Evolutionary conservation across 169 alveolate species (phyloP).

Genomic region (Eimeria zaria): DNA sequence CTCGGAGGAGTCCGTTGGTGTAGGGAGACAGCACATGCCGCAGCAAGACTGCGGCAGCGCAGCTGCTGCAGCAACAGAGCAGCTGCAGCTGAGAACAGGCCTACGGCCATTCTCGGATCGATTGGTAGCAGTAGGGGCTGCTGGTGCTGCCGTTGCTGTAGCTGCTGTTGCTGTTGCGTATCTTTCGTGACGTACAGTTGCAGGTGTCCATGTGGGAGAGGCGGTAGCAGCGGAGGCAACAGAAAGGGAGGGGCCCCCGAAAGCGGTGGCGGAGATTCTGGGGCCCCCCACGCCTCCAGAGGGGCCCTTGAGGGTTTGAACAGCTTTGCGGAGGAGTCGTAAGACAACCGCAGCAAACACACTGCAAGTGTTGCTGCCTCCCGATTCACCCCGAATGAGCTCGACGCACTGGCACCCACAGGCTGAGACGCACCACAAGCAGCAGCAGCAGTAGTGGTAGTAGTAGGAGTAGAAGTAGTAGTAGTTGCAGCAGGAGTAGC

Average conservation of each 20-base stretch:
- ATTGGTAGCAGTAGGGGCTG: constrained; percentile 32
- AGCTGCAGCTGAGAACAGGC: constrained; percentile 68
- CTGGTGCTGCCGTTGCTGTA: constrained; percentile 69
- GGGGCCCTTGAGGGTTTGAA: neutral
- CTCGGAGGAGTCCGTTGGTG: constrained; percentile 41
- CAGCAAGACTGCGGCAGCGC: constrained; percentile 78
- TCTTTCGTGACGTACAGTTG: constrained; percentile 5
- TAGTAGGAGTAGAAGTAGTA: neutral
- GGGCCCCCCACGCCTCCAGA: constrained; percentile 17
- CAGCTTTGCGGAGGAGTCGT: neutral
- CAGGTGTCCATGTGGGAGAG: constrained; percentile 44
- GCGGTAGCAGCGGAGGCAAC: constrained; percentile 75
- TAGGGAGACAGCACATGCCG: constrained; percentile 51
- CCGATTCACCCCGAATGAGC: constrained; percentile 9
- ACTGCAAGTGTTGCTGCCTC: constrained; percentile 54
- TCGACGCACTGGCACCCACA: neutral
- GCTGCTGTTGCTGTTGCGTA: constrained; percentile 3
- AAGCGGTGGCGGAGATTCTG: neutral
- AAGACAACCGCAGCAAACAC: constrained; percentile 59
- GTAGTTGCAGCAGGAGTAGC: constrained; percentile 31
- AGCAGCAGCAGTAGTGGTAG: constrained; percentile 37
- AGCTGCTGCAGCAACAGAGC: constrained; percentile 59
- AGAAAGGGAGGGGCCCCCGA: constrained; percentile 22
- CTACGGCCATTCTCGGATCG: constrained; percentile 41
- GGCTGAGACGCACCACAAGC: constrained; percentile 40